Base-by-base conservation (phyloP, 768 basidiomycete genomes). In the Lactarius akahatsu region DNA sequence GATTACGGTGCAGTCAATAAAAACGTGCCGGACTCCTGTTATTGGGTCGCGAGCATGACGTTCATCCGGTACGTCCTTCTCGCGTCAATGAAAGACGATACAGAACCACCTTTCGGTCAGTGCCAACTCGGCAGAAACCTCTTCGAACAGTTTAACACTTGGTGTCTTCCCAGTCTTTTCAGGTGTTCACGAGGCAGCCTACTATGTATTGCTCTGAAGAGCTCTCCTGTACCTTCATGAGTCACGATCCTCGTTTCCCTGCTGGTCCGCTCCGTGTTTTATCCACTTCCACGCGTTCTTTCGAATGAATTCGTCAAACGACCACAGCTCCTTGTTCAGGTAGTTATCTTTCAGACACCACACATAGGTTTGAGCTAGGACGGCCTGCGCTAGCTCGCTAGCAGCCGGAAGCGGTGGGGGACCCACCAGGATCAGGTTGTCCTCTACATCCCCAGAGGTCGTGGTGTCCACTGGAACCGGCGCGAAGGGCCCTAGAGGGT, bases 221-320 rank as follows among this genome's bases (percentile, higher is more conserved):
- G 7, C 9, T 34, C 34, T 9, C 34, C 7, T 34, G 34, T 34
- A 9, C 9, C 34, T 8, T 36, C 9, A 36, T 36, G 9, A 10
- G 10, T 36, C 34, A 10, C 6, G 34, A 62, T 84, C 80, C 23
- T 71, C 65, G 4, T 80, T 79, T 47, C 73, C 66, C 26, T 72
- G 63, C 20, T 77, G 76, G 7, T 71, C 77, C 10, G 11, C 47
- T 50, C 13, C 23, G 13, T 73, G 67, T 0, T 84, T 85, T 47
- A 89, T 82, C 94, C 94, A 96, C 64, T 88, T 88, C 82, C 85
- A 85, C 2, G 91, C 87, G 68, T 86, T 90, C 36, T 90, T 83
- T 72, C 77, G 76, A 36, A 96, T 81, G 72, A 97, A 97, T 3
- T 86, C 83, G 23, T 86, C 85, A 72, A 89, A 95, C 0, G 86